A percentile compares a stretch with the other conserved stretches of the same genome.
phyloP scores from a whole-genome alignment of 768 basidiomycete genomes.

The Amanita inopinata region DNA sequence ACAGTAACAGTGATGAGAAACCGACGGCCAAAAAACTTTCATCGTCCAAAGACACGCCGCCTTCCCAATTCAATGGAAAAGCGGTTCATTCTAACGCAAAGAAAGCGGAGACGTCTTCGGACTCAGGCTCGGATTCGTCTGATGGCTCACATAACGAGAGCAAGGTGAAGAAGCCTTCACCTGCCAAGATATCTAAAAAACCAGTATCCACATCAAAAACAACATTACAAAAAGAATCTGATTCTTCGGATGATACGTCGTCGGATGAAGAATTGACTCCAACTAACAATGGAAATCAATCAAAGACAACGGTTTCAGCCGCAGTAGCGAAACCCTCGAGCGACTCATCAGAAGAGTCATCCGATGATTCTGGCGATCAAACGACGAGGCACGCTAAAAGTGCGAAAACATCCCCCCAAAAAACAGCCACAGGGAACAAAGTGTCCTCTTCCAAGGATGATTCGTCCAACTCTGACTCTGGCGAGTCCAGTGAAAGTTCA shows the following conservation, averaged over 20 bases:
- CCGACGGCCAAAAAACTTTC: constrained; percentile 17
- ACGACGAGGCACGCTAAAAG: too few relatives aligned
- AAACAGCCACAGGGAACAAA: background rate
- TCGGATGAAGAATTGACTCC: constrained; percentile 15
- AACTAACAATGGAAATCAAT: constrained; percentile 9
- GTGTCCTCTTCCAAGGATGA: background rate
- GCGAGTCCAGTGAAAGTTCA: background rate
- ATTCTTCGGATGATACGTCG: constrained; percentile 13
- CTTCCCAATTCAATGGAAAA: constrained; percentile 10
- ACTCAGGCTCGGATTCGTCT: constrained; percentile 14
- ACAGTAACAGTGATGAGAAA: constrained; percentile 21
- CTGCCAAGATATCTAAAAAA: constrained; percentile 12
- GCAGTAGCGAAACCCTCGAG: background rate
- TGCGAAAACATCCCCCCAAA: too few relatives aligned
- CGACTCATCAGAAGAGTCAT: constrained; percentile 9
- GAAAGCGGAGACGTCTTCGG: constrained; percentile 11
- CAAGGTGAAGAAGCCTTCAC: too few relatives aligned
- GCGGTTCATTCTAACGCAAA: constrained; percentile 11
- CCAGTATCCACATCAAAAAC: constrained; percentile 6
- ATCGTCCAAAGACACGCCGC: constrained; percentile 4
- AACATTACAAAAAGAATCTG: constrained; percentile 4
- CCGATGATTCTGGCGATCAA: constrained; percentile 14
- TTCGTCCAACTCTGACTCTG: background rate
- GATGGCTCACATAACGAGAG: constrained; percentile 21
- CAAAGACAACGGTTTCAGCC: constrained; percentile 8